These are phyloP conservation scores for Microdochium trichocladiopsis DNA, from an alignment of 2,329 filamentous ascomycete genomes.

Conservation along the genomic window DNA sequence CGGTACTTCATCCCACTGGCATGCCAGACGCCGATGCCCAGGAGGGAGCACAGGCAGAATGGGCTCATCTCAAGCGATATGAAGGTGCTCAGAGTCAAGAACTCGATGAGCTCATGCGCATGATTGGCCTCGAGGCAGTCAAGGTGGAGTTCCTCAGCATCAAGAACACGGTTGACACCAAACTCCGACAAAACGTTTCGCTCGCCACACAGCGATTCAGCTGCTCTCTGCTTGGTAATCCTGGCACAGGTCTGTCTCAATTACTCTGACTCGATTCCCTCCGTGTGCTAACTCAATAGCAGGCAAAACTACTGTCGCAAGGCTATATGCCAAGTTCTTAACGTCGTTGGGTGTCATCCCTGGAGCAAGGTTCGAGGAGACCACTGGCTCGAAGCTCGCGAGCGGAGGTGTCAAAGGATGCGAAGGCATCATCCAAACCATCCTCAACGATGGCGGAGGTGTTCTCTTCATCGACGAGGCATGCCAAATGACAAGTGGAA, in stretches of 20 bases:
- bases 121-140: conserved; percentile 56
- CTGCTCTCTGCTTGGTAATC: conserved; percentile 61
- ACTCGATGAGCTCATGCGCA: conserved; percentile 52
- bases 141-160: conserved; percentile 52
- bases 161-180: conserved; percentile 52
- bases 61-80: conserved; percentile 16
- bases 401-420: conserved; percentile 52
- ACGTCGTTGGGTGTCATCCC: conserved; percentile 54
- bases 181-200: conserved; percentile 46
- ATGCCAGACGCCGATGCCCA: too few species aligned
- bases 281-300: conserved; percentile 2
- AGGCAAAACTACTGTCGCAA: conserved; percentile 71
- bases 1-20: too few species aligned
- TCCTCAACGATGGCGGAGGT: conserved; percentile 56
- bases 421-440: conserved; percentile 46
- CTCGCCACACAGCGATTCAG: conserved; percentile 53
- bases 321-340: conserved; percentile 62
- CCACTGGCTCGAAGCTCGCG: conserved; percentile 59
- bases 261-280: neutral
- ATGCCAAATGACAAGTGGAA: conserved; percentile 61
- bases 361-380: conserved; percentile 55
- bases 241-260: conserved; percentile 53
- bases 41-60: neutral
- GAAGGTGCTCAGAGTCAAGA: conserved; percentile 42
- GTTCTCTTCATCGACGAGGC: conserved; percentile 75